Percentiles rank a stretch among this genome's conserved stretches.
phyloP scores from a whole-genome alignment of 2,329 filamentous ascomycete genomes.

The Ascochyta lentis region DNA sequence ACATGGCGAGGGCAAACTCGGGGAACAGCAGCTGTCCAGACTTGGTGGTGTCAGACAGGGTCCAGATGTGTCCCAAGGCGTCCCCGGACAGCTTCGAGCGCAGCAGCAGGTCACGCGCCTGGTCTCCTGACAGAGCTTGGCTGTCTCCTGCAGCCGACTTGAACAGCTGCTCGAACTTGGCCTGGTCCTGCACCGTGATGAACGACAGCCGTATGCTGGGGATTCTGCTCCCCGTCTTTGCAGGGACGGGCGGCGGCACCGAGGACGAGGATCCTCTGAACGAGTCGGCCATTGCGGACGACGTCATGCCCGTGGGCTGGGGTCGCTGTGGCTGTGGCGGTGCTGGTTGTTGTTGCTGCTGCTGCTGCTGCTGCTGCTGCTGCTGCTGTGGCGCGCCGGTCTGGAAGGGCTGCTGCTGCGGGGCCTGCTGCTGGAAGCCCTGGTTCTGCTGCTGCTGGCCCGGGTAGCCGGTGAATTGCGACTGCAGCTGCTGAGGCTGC shows the following conservation, averaged over 20 bases:
- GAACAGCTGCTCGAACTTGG: constrained; percentile 97
- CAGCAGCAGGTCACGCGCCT: constrained; percentile 86
- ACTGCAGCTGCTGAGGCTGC: constrained; percentile 51
- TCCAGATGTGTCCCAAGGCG: constrained; percentile 92
- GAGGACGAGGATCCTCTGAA: constrained; percentile 55
- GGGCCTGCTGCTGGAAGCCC: constrained; percentile 60
- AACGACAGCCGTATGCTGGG: constrained; percentile 95
- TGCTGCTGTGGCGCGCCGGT: constrained; percentile 61
- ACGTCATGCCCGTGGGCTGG: constrained; percentile 67
- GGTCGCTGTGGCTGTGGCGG: constrained; percentile 54
- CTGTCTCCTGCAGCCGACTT: constrained; percentile 89
- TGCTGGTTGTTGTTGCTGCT: constrained; percentile 64
- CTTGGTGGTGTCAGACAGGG: constrained; percentile 92
- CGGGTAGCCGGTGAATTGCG: constrained; percentile 58
- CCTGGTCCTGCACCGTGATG: constrained; percentile 91
- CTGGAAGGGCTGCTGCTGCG: constrained; percentile 52
- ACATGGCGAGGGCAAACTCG: constrained; percentile 98
- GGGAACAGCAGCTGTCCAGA: constrained; percentile 96
- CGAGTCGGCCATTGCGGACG: constrained; percentile 68
- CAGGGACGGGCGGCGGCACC: constrained; percentile 67
- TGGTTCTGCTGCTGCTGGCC: constrained; percentile 51
- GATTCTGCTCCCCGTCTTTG: constrained; percentile 75
- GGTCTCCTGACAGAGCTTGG: constrained; percentile 87
- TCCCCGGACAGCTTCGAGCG: constrained; percentile 88
- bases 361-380: constrained; percentile 62